Percentiles rank a stretch among this genome's conserved stretches.
Evolutionary conservation across 257 asterid genomes (phyloP).

Genomic region (Penstemon eatonii): DNA sequence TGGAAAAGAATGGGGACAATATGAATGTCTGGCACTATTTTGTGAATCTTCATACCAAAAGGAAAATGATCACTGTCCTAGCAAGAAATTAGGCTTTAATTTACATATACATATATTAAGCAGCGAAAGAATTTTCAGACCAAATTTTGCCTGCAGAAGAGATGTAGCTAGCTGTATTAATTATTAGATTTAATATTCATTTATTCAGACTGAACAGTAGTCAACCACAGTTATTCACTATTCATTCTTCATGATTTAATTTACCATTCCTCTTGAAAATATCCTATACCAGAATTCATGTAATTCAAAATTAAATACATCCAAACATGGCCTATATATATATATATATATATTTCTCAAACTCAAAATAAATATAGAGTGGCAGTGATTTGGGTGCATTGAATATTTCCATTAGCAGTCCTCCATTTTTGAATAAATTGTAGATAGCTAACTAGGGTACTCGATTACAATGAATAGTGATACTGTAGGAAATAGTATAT

Average conservation of each 20-base stretch:
- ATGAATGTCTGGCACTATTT: conserved; percentile 32
- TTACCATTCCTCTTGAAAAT: no score
- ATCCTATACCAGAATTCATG: no score
- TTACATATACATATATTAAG: neutral
- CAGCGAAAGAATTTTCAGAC: conserved; percentile 2
- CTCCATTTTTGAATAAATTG: no score
- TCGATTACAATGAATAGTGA: no score
- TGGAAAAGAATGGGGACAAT: conserved; percentile 29
- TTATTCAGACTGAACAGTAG: conserved; percentile 6
- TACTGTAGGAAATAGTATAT: no score
- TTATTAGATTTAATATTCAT: neutral
- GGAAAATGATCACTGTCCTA: conserved; percentile 14
- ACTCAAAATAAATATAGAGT: no score
- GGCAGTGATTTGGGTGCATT: no score
- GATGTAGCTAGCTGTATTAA: neutral
- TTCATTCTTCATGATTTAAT: conserved; percentile 10
- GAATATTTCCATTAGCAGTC: no score
- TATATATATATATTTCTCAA: no score
- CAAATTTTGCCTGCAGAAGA: conserved; percentile 20
- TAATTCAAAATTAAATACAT: no score
- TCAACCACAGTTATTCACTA: conserved; percentile 18
- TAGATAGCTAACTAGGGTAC: no score
- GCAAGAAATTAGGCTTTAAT: conserved; percentile 22
- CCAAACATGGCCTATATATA: no score
- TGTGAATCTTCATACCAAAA: conserved; percentile 18